Base-by-base conservation (phyloP, 495 filamentous ascomycete species). In the Platismatia glauca region DNA sequence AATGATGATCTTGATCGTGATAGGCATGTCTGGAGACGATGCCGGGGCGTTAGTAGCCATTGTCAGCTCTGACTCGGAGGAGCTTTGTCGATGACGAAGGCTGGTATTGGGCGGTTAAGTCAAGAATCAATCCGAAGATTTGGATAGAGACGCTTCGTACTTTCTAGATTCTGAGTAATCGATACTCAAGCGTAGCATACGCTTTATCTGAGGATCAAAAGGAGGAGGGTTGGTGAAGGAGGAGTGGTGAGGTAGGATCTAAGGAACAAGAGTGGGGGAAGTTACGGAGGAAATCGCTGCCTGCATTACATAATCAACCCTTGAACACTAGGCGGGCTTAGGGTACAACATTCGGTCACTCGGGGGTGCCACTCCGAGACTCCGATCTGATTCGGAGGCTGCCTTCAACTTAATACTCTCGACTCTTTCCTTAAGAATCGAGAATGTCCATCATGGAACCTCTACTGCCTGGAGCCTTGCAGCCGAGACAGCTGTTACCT, bases 1-100 rank as follows among this genome's bases (percentile, higher is more conserved):
- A 57, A 87, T 81, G 63, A 82, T 83, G 67, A 96, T 79, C 77
- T 97, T 97, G 74, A 96, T 75, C 58, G 88, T 90, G 70, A 99
- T 87, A 61, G 86, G 75, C 60, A 89, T 91, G 61, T 92, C 89
- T 39, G 83, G 84, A 35, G 77, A 72, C 33, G 68, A 60, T 60
- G 71, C 60, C 35, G 75, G 64, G 55, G 72, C 74, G 65, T 76
- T 74, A 64, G 77, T 77, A 59, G 82, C 77, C 81, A 84, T 85
- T 69, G 60, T 67, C 65, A 64, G 50, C 50, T 20, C 33, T 52
- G 34, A 57, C 29, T 24, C 29, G 15, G 29, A 53, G 53, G 41
- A 34, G 35, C 55, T 33, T n/a, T 63, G 18, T 38, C 24, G 37
- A 61, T 48, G 39, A 63, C 53, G 50, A 62, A 9, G n/a, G 52